Base-by-base conservation (phyloP, 805 yeast genomes). In the Candida dendrica region DNA sequence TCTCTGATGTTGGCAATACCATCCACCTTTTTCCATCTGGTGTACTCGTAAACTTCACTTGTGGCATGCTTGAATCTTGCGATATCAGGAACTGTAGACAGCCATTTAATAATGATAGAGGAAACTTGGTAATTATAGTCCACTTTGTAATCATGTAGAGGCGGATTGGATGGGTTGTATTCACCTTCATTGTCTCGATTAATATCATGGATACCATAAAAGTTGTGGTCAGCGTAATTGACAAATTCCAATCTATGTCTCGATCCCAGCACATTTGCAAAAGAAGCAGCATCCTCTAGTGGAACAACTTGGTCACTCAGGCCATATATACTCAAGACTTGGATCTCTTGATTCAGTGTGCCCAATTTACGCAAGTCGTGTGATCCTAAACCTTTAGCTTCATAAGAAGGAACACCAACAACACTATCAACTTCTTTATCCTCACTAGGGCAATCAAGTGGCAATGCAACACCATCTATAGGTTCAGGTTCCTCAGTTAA, bases 211-310 rank as follows among this genome's bases (percentile, higher is more conserved):
- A 55, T 47, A 0, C 93, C 91, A 55, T 73, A 84, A 55, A 73
- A 89, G 52, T 84, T 86, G 60, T 90, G 98, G 56, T 87, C 90
- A 0, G 95, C 96, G 36, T 67, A 68, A 1, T 75, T 74, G 10
- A 90, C 64, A 7, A 86, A 58, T 31, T 68, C 66, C 41, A 88
- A 63, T 3, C 69, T 65, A 50, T 84, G 81, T 17, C 89, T 75
- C 5, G 58, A 55, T 3, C 69, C 71, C 38, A 89, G 72, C 9
- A 64, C 49, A 50, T 82, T 77, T 7, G 84, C 77, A 63, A 67
- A 87, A 31, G 50, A 51, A 1, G 81, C 71, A 7, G 81, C 69
- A 50, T 87, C 96, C 14, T 68, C 66, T 1, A 74, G 49, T 1
- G 91, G 88, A 7, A 89, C 77, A 10, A 84, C 69, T 10, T 61